Base-by-base conservation (phyloP, 1,284 basidiomycete species). In the Phellopilus nigrolimitatus region DNA sequence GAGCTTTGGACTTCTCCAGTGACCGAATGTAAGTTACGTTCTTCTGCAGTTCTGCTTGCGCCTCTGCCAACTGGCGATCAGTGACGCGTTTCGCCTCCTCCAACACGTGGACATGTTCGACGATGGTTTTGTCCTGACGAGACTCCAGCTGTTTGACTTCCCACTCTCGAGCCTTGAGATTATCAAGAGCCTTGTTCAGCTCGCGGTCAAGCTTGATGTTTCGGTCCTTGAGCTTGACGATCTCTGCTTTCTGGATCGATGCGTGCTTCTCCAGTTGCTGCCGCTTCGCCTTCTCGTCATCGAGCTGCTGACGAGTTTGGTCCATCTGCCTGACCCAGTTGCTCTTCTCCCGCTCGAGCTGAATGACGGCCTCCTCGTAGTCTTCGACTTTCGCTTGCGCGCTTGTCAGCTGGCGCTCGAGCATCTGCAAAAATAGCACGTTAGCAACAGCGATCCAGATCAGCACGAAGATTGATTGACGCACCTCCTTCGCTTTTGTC, bases 71-170 rank as follows among this genome's bases (percentile, higher is more conserved):
- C 65, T 98, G 92, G 22, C 89, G 82, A 64, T 99, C 95, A 1
- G 97, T 97, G 56, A 97, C 86, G 53, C 88, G 88, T 68, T 98
- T 98, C 8, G 97, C 95, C 63, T 97, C 91, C 66, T 99, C 95
- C 4, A 97, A 77, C 13, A 99, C 97, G 61, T 99, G 90, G 17
- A 99, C 94, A 63, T 99, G 97, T 68, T 99, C 95, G 43, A 99
- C 94, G 53, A 97, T 97, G 10, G 93, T 98, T 75, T 95, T 97
- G 74, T 98, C 93, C 67, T 95, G 91, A 64, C 84, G 82, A 5
- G 87, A 87, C 53, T 91, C 86, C 12, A 95, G 71, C 54, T 93
- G 86, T 55, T 84, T 88, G 56, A 92, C 79, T 54, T 95, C 91
- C 77, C 85, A 88, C 62, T 97, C 90, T 31, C 87, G 82, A 40